phyloP scores from a whole-genome alignment of 106 monocot genomes.

The Allium cepa region DNA sequence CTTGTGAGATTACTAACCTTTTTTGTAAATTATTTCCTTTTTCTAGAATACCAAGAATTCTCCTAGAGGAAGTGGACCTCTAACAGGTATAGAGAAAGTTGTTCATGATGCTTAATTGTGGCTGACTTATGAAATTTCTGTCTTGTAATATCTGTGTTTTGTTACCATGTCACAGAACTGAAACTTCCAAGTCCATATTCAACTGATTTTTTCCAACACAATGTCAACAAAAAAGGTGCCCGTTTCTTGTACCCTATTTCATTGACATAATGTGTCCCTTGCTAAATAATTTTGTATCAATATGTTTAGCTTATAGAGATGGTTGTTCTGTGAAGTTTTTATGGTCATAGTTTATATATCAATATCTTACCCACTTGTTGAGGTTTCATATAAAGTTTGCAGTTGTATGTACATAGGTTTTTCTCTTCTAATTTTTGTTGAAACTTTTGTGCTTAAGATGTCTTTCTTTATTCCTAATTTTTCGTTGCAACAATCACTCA shows the following conservation, averaged over 20 bases:
- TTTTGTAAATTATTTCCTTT: not conserved
- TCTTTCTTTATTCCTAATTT: too few species aligned
- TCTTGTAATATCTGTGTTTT: not conserved
- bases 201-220: constrained; percentile 52
- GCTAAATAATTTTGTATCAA: too few species aligned
- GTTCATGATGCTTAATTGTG: not conserved
- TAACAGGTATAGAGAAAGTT: constrained; percentile 36
- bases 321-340: too few species aligned
- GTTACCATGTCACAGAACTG: constrained; percentile 23
- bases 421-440: too few species aligned
- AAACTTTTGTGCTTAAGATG: too few species aligned
- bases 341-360: too few species aligned
- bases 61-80: constrained; percentile 34
- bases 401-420: too few species aligned
- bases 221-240: constrained; percentile 81
- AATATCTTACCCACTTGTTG: too few species aligned
- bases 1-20: not conserved
- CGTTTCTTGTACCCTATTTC: not conserved
- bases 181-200: constrained; percentile 26
- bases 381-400: too few species aligned
- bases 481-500: too few species aligned
- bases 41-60: constrained; percentile 51
- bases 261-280: not conserved
- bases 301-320: too few species aligned
- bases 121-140: not conserved